Base-by-base conservation (phyloP, 495 filamentous ascomycete species). In the Daldinia vernicosa region DNA sequence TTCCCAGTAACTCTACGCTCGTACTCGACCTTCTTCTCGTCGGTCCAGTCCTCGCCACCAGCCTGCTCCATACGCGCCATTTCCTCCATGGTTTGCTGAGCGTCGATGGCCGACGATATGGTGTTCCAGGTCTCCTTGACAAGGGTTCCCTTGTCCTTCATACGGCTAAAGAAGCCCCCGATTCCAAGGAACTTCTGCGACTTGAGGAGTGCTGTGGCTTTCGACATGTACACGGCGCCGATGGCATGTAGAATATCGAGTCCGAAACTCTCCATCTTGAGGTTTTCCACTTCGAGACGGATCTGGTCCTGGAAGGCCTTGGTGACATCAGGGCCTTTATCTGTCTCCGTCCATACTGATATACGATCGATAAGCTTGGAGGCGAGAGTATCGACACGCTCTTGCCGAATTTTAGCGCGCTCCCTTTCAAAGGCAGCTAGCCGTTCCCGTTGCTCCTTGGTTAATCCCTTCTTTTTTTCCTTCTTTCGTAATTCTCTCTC, bases 221-320 rank as follows among this genome's bases (percentile, higher is more conserved):
- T 98, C 68, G 89, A 88, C 19, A 95, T 77, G 78, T 99, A 99
- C 6, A 92, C 95, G 22, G 88, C 83, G 26, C 96, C 95, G 71
- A 99, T 93, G 22, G 95, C 94, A 79, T 99, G 95, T 24, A 99
- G 84, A 71, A 99, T 99, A 74, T 99, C 95, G 37, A 99, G 82
- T 39, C 95, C 95, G 76, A 99, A 99, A 12, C 91, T 95, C 82
- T 99, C 95, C 93, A 99, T 98, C 84, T 98, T 99, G 71, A 98
- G 81, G 72, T 98, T 96, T 84, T 99, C 95, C 14, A 97, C 93
- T 80, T 98, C 96, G 27, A 97, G 88, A n/a, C 90, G 86, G 22
- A 89, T 97, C 86, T 98, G 97, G 76, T 93, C 92, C 75, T 93
- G 89, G 80, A 98, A 99, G 1, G 96, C 93, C 40, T 80, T 80